Conservation (phyloP, 1,139 yeast species). For the Pichia sorboxylosa region DNA sequence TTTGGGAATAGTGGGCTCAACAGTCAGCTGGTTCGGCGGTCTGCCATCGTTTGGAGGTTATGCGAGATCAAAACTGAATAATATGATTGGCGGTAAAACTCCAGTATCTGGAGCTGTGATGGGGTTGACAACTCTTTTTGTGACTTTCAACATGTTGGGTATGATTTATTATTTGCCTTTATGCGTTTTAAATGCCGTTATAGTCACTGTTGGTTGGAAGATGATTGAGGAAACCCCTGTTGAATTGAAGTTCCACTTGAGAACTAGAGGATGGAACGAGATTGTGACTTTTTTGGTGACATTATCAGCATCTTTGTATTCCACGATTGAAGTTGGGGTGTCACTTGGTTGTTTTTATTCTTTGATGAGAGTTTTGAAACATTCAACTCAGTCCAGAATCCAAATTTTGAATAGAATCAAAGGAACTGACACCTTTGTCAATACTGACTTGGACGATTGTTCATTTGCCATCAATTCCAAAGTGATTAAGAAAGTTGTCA, state of each 20-base stretch:
- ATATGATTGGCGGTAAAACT: slow-evolving; percentile 75
- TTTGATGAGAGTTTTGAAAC: slow-evolving; percentile 66
- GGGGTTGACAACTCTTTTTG: slow-evolving; percentile 60
- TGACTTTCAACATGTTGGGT: slow-evolving; percentile 50
- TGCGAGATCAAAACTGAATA: slow-evolving; percentile 84
- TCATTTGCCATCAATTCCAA: slow-evolving; percentile 6
- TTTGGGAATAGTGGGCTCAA: slow-evolving; percentile 63
- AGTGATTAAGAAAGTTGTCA: slow-evolving; percentile 12
- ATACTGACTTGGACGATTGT: slow-evolving; percentile 47
- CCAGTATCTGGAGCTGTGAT: slow-evolving; percentile 75
- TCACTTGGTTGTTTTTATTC: slow-evolving; percentile 77
- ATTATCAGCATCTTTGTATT: slow-evolving; percentile 58
- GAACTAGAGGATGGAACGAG: slow-evolving; percentile 68
- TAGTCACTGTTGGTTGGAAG: slow-evolving; percentile 67
- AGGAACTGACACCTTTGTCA: slow-evolving; percentile 62
- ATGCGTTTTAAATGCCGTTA: slow-evolving; percentile 72
- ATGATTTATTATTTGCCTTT: slow-evolving; percentile 65
- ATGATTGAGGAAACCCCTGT: slow-evolving; percentile 80
- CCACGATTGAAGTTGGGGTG: slow-evolving; percentile 85
- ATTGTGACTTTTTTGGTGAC: slow-evolving; percentile 64
- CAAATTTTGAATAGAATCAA: slow-evolving; percentile 81
- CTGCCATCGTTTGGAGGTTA: slow-evolving; percentile 95
- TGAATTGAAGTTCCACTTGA: slow-evolving; percentile 65
- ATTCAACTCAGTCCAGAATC: slow-evolving; percentile 78
- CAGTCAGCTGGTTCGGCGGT: slow-evolving; percentile 62